Conservation (phyloP, 2,329 filamentous ascomycete genomes). For the Gremmenia infestans region DNA sequence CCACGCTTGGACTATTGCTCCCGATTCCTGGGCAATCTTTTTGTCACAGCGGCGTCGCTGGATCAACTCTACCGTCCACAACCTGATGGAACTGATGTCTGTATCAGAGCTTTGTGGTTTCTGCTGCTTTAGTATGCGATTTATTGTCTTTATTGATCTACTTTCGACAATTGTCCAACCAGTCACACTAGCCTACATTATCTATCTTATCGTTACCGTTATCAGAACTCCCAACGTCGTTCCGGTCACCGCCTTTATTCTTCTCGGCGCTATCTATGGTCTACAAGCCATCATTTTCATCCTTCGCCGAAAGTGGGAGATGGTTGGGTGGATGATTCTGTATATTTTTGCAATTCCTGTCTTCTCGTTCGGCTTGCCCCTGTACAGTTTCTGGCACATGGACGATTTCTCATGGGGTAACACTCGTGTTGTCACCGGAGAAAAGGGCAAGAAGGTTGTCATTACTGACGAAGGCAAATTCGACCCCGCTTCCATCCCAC, state of each 20-base stretch:
- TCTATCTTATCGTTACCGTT: constrained; percentile 79
- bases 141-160: constrained; percentile 91
- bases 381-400: constrained; percentile 99
- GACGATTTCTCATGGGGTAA: constrained; percentile 99
- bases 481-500: constrained; percentile 84
- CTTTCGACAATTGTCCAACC: constrained; percentile 89
- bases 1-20: constrained; percentile 94
- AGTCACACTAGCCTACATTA: constrained; percentile 83
- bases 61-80: constrained; percentile 99
- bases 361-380: constrained; percentile 82
- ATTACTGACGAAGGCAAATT: constrained; percentile 98
- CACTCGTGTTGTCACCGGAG: constrained; percentile 92
- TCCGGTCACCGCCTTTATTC: constrained; percentile 80
- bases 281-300: constrained; percentile 97
- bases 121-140: constrained; percentile 99
- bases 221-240: constrained; percentile 57
- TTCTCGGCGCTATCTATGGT: constrained; percentile 95
- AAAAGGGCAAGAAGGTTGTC: constrained; percentile 86
- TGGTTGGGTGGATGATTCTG: constrained; percentile 99
- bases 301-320: constrained; percentile 94
- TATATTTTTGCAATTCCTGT: constrained; percentile 89
- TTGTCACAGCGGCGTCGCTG: constrained; percentile 96
- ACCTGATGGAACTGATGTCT: constrained; percentile 90
- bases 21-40: constrained; percentile 91
- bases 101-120: constrained; percentile 94